These are phyloP conservation scores for Skeletonema menzelii DNA, from an alignment of 108 stramenopile species.

Conservation along the genomic window DNA sequence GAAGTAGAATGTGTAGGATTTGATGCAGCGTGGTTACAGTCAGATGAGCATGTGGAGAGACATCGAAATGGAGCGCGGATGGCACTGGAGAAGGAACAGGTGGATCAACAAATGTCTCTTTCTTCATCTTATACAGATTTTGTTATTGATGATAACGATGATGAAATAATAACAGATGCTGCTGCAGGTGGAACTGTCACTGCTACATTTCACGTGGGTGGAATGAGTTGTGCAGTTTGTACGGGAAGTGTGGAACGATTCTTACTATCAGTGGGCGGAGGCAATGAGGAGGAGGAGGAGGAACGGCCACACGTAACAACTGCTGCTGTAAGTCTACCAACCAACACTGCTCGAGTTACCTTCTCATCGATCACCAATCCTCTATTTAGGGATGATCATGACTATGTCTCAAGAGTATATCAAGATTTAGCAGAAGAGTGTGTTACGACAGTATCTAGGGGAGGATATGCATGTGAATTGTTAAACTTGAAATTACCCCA, in stretches of 20 bases:
- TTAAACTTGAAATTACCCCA: slow-evolving; percentile 18
- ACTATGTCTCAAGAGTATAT: slow-evolving; percentile 13
- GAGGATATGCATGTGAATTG: slow-evolving; percentile 58
- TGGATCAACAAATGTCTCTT: not conserved
- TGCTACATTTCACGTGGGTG: slow-evolving; percentile 51
- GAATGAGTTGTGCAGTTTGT: slow-evolving; percentile 79
- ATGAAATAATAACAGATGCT: not conserved
- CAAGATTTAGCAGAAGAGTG: slow-evolving; percentile 42
- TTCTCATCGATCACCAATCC: slow-evolving; percentile 13
- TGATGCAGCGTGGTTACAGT: slow-evolving; percentile 42
- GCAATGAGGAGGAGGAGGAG: not conserved
- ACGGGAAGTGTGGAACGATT: slow-evolving; percentile 60
- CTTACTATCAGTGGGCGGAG: slow-evolving; percentile 24
- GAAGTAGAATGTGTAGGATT: slow-evolving; percentile 66
- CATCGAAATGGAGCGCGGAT: slow-evolving; percentile 6
- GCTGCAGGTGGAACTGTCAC: slow-evolving; percentile 10
- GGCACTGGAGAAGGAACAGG: slow-evolving; percentile 4
- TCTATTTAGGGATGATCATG: not conserved
- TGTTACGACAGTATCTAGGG: slow-evolving; percentile 38
- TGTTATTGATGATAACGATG: not conserved
- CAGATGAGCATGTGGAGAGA: slow-evolving; percentile 27
- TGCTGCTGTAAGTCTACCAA: slow-evolving; percentile 55
- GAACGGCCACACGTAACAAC: slow-evolving; percentile 18
- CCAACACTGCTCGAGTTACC: slow-evolving; percentile 43
- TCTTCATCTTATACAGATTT: not conserved